Percentiles rank a stretch among this genome's conserved stretches.
Conservation (phyloP, 2,329 filamentous ascomycete species). For the Leptographium radiaticola region DNA sequence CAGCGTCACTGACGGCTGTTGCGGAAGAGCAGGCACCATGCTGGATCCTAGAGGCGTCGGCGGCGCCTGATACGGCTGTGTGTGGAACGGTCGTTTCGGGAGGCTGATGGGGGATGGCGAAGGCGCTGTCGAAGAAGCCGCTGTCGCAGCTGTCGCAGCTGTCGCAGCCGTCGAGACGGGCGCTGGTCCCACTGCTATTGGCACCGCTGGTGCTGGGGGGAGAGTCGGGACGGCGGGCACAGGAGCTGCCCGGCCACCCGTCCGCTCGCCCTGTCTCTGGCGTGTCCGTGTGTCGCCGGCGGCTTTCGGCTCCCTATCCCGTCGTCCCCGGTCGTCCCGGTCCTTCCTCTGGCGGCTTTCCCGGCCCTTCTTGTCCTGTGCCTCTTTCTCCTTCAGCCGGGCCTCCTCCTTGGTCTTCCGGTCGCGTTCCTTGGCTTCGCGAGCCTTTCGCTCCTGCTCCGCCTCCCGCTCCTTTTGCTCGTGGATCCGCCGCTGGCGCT, state of each 20-base stretch:
- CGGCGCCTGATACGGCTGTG: conserved; percentile 8
- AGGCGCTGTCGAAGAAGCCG: conserved; percentile 7
- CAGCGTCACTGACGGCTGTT: conserved; percentile 37
- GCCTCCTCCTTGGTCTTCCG: conserved; percentile 78
- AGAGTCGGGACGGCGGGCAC: conserved; percentile 11
- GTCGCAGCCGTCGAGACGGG: no score
- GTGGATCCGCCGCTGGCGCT: conserved; percentile 63
- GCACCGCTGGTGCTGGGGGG: conserved; percentile 22
- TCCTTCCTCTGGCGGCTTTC: conserved; percentile 38
- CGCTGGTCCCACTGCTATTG: conserved; percentile 17
- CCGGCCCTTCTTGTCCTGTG: conserved; percentile 45
- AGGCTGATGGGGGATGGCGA: conserved; percentile 20
- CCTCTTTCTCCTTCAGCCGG: conserved; percentile 65
- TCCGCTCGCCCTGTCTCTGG: conserved; percentile 19
- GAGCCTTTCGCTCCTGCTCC: conserved; percentile 72
- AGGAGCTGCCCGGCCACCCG: conserved; percentile 26
- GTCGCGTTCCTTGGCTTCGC: conserved; percentile 66
- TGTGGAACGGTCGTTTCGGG: conserved; percentile 26
- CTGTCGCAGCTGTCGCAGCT: conserved; percentile 12
- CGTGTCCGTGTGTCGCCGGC: conserved; percentile 19
- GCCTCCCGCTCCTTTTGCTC: conserved; percentile 79
- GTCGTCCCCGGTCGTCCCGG: conserved; percentile 41
- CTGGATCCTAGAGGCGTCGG: conserved; percentile 14
- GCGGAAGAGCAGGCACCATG: conserved; percentile 39
- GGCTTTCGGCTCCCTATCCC: conserved; percentile 26